Evolutionary conservation across 345 rosid genomes (phyloP), one percentile per base, ranked within the genome.

Genomic region (Cardamine chenopodiifolia): DNA sequence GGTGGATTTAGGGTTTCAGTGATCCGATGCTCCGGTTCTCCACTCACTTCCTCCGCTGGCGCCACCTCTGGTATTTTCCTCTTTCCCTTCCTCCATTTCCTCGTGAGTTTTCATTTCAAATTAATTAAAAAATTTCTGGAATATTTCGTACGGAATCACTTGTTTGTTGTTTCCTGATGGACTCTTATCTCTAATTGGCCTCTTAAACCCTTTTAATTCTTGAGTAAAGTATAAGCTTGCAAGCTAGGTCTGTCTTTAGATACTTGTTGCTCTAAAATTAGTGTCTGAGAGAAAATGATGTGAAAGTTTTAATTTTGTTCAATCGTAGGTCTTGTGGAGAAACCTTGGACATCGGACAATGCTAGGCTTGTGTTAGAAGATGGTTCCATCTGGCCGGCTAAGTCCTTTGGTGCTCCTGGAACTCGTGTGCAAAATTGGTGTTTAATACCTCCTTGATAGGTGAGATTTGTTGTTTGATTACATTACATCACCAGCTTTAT

Each of bases 361-460:
- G 97, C 97, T 67, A 92, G 97, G 68, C 88, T 96, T 72, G 98
- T 88, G 62, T 89, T 90, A 64, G 95, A 88, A 76, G 99, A 92
- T 62, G 98, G 99, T 70, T 92, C 99, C 2, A 29, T 88, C 15
- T 96, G 99, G 99, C 86, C 72, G 67, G 99, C 98, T 40, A 96
- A 92, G 86, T 86, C 99, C 2, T 95, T 95, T 76, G 98, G 99
- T 83, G 96, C 97, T 59, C 82, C 83, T 9, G 99, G 98, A 49
- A 92, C 98, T 8, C 96, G 89, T 81, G 87, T 64, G 98, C 98
- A 0, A 98, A 95, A 82, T 90, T 95, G 67, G 99, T 95, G 5
- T 95, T 95, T 79, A 95, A 92, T 72, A 96, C 99, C 20, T 96
- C 98, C 53, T 77, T 96, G 80, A 96, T 98, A 13, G 97, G 98